Base-by-base conservation (phyloP, 2,329 filamentous ascomycete genomes). In the Fusarium xyrophilum region DNA sequence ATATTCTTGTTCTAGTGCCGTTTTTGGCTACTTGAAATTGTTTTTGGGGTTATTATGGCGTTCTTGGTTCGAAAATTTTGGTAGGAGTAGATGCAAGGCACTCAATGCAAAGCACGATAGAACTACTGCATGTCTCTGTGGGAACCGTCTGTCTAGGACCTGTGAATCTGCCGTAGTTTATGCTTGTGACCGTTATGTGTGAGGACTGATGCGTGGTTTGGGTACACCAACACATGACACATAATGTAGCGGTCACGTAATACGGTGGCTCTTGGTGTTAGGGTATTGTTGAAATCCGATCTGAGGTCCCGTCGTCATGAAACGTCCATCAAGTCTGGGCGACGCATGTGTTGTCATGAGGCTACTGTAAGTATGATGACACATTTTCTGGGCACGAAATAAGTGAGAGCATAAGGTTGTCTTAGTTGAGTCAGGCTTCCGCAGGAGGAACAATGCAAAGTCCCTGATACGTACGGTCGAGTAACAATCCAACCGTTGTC, bases 41-140 rank as follows among this genome's bases (percentile, higher is more conserved):
- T 63, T 68, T 70, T 68, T 55, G 53, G 67, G 71, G 66, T 67
- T 63, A 73, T 38, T 55, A 61, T 71, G 72, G 72, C 72, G 72
- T 74, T 74, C 19, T 47, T 72, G 72, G 72, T 72, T 74, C 57
- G 70, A 74, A 74, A 74, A 74, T 74, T 65, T 58, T 73, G 72
- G 70, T 66, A 63, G 72, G 72, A 74, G 72, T 74, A 74, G 72
- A 73, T 74, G 72, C 65, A 52, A 70, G 68, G 72, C 65, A 71
- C 70, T 72, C 72, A 73, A 74, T 72, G 65, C 68, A 72, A 74
- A 73, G 68, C 69, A 74, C 67, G 56, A 72, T 69, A 63, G 63
- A 70, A 62, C 64, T 65, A 65, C 63, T 54, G 48, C 48, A 28
- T 56, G 19, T 48, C 48, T 63, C 35, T 40, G 33, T 46, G 42